phyloP scores from a whole-genome alignment of 139 green algal genomes.

The Eudorina sp. region DNA sequence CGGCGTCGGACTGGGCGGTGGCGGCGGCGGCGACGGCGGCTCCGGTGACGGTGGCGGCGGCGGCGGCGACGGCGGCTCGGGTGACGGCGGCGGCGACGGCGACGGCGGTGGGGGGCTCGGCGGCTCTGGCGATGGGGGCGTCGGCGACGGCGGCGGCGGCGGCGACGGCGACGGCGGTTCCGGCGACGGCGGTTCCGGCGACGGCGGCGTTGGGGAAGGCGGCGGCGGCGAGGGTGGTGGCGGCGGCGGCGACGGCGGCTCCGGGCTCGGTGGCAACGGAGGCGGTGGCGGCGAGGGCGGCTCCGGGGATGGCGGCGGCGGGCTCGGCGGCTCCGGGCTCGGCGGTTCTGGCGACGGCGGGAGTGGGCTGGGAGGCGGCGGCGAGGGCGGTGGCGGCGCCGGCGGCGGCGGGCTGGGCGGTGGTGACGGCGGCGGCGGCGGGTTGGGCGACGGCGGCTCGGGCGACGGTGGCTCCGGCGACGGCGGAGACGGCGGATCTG shows the following conservation, averaged over 20 bases:
- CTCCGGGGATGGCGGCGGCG: neutral
- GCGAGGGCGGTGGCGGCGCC: neutral
- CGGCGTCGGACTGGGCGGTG: neutral
- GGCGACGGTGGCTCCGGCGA: neutral
- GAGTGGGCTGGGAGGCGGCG: neutral
- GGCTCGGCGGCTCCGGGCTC: neutral
- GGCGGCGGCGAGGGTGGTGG: neutral
- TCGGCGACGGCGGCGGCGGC: neutral
- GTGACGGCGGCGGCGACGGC: neutral
- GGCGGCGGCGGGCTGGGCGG: neutral
- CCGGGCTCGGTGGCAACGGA: neutral
- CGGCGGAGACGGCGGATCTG: neutral
- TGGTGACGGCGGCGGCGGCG: neutral
- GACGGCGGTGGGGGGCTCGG: neutral
- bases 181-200: neutral
- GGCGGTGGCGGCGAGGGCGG: neutral
- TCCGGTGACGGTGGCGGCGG: neutral
- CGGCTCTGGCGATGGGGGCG: neutral
- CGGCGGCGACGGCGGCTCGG: neutral
- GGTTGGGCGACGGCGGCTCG: neutral
- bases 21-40: neutral
- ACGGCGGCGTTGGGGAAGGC: neutral
- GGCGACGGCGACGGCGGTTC: neutral
- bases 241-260: neutral
- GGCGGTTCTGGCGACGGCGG: neutral